Evolutionary conservation across 106 monocot species (phyloP).

Genomic region (Chionographis japonica): DNA sequence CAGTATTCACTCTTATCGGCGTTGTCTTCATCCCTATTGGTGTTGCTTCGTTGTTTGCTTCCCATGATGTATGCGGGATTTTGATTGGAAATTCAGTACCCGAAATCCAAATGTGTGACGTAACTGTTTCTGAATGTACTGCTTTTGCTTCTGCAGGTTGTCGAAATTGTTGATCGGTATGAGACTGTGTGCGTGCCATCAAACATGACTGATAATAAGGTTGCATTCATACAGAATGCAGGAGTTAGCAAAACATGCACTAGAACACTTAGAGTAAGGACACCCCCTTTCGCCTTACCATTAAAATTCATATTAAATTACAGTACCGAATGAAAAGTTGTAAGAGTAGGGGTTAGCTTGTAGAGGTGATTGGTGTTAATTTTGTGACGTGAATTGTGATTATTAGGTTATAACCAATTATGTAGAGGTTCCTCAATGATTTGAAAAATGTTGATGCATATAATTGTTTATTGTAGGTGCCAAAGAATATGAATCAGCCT

Average conservation of each 20-base stretch:
- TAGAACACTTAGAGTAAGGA: constrained; percentile 48
- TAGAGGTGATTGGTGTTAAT: neutral
- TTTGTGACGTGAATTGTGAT: neutral
- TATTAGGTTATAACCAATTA: neutral
- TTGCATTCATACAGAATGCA: constrained; percentile 50
- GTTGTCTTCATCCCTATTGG: constrained; percentile 86
- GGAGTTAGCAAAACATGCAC: constrained; percentile 42
- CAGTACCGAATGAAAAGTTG: too few relatives aligned
- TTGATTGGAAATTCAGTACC: neutral
- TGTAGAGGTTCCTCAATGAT: too few relatives aligned
- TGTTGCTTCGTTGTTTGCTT: constrained; percentile 57
- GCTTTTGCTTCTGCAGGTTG: constrained; percentile 44
- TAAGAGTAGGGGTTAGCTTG: too few relatives aligned
- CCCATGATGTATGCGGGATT: constrained; percentile 45
- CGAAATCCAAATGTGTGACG: neutral
- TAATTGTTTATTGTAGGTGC: constrained; percentile 31
- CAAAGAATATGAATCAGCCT: constrained; percentile 52
- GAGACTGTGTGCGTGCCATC: constrained; percentile 54
- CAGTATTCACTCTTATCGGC: constrained; percentile 67
- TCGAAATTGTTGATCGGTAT: constrained; percentile 77
- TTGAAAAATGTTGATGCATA: neutral
- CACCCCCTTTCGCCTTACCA: neutral
- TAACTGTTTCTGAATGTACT: neutral
- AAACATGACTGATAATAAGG: constrained; percentile 24
- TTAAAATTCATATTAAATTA: too few relatives aligned